Conservation (phyloP, 495 filamentous ascomycete genomes). For the Entonaema liquescens region DNA sequence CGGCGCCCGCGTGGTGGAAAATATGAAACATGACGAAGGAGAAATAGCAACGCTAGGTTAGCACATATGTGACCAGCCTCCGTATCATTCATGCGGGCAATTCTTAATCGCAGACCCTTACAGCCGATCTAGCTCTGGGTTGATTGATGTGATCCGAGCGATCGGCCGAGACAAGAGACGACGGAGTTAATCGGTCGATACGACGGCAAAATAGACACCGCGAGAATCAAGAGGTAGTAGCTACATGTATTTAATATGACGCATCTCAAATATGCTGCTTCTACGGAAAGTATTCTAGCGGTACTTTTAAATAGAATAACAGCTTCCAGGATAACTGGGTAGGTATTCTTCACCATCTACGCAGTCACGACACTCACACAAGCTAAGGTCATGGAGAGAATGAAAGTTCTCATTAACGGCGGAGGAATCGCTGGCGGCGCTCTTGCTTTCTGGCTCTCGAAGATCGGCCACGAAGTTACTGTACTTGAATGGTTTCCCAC, state of each 20-base stretch:
- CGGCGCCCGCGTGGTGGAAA: not conserved
- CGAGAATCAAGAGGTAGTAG: not conserved
- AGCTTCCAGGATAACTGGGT: no score
- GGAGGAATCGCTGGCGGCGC: slow-evolving; percentile 54
- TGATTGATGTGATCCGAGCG: not conserved
- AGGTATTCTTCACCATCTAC: not conserved
- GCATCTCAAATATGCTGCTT: not conserved
- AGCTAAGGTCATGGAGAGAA: slow-evolving; percentile 27
- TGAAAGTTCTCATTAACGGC: slow-evolving; percentile 60
- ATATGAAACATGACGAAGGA: not conserved
- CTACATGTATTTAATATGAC: no score
- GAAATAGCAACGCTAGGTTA: not conserved
- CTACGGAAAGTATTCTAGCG: no score
- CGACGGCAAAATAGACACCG: not conserved
- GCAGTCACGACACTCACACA: not conserved
- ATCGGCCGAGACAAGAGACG: slow-evolving; percentile 16
- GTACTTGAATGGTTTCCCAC: slow-evolving; percentile 59
- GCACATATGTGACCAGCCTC: not conserved
- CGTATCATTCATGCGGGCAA: not conserved
- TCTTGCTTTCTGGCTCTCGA: slow-evolving; percentile 62
- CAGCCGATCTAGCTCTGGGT: not conserved
- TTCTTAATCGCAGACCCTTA: not conserved
- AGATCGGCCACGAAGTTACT: slow-evolving; percentile 60
- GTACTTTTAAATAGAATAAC: not conserved
- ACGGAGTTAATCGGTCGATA: slow-evolving; percentile 23